Base-by-base conservation (phyloP, 345 rosid genomes). In the Cardamine resedifolia region DNA sequence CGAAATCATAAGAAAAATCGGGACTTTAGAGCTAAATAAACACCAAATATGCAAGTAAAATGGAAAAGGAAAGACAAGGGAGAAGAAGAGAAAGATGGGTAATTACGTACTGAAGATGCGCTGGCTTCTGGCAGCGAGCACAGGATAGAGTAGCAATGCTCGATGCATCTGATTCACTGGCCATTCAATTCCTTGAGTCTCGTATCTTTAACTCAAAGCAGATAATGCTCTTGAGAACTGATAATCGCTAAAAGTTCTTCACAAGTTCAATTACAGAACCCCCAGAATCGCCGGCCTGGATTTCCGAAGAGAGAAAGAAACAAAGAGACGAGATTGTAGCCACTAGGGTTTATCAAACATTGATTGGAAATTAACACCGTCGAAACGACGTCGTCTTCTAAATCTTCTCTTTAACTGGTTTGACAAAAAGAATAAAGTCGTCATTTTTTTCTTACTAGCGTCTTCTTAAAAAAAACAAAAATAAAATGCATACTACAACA, bases 61-160 rank as follows among this genome's bases (percentile, higher is more conserved):
- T 52, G 21, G 7, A 61, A 61, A 53, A 28, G 36, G 48, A 2
- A 39, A 39, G 6, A 12, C 7, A 14, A 39, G 0, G 45, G 26
- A 28, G 44, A 74, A 12, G 27, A 57, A 10, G 62, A 26, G n/a
- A 28, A 10, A n/a, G 56, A 52, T 52, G 24, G 27, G 66, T 62
- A 33, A 39, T 64, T 79, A 79, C 82, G 71, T 79, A 79, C 82
- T 79, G 82, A 58, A 79, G 82, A 58, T 50, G 69, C 7, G 82
- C 82, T 50, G 82, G 79, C 62, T 79, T 79, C 39, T 75, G 55
- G 58, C 82, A 79, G 14, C 75, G 72, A 74, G 72, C 79, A 70
- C 82, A 79, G 14, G 76, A 74, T 2, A 79, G 64, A 57, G 75
- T 23, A 7, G 57, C 27, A 20, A 55, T 21, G 71, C 1, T 70